Conservation (phyloP, 164 flowering plant genomes). For the Aristolochia californica region DNA sequence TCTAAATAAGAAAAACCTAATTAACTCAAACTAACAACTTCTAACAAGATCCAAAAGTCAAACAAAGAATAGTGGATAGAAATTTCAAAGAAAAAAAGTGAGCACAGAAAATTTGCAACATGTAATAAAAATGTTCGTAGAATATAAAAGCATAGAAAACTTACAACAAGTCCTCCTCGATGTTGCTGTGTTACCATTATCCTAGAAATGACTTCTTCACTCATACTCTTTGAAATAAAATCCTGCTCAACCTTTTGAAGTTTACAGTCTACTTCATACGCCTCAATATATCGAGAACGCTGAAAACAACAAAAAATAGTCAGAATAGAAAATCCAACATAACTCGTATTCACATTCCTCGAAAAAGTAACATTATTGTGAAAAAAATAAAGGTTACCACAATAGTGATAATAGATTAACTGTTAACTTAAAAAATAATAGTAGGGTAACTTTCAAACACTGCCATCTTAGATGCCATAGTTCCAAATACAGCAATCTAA, state of each 20-base stretch:
- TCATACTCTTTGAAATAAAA: constrained; percentile 30
- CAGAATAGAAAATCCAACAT: background rate
- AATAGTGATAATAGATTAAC: no score
- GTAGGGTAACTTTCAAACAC: no score
- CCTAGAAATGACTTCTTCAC: constrained; percentile 37
- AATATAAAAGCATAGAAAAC: constrained; percentile 15
- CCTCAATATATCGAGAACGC: constrained; percentile 79
- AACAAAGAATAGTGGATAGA: no score
- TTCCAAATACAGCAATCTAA: no score
- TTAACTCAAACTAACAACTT: no score
- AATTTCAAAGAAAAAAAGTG: no score
- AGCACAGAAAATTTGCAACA: background rate
- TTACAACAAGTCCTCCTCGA: constrained; percentile 80
- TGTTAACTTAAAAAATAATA: no score
- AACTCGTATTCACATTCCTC: no score
- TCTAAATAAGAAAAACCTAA: no score
- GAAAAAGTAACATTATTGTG: no score
- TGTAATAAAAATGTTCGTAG: background rate
- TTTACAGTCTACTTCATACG: constrained; percentile 52
- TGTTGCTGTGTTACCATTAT: constrained; percentile 45
- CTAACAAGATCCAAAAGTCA: no score
- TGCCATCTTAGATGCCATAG: no score
- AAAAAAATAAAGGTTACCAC: background rate
- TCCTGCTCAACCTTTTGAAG: constrained; percentile 59
- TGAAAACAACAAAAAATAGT: constrained; percentile 21